A percentile compares a stretch with the other conserved stretches of the same genome.
These are phyloP conservation scores for Trichosporon sp. DNA, from an alignment of 1,284 basidiomycete genomes.

Conservation along the genomic window DNA sequence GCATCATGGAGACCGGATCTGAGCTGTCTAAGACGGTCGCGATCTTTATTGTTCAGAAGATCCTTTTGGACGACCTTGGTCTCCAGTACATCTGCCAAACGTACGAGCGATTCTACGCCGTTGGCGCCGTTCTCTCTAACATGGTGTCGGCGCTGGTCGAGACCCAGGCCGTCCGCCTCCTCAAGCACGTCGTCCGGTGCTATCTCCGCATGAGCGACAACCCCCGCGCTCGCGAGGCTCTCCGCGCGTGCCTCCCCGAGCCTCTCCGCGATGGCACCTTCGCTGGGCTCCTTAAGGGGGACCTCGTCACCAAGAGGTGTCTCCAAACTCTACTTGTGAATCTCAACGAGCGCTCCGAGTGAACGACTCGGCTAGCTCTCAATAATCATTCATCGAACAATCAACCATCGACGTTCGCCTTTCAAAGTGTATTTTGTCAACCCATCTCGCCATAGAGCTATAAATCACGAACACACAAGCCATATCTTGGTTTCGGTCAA, in stretches of 20 bases:
- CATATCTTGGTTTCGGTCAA: neutral
- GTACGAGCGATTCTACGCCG: slow-evolving; percentile 98
- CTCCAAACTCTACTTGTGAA: slow-evolving; percentile 92
- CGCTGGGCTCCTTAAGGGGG: slow-evolving; percentile 81
- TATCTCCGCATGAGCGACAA: slow-evolving; percentile 96
- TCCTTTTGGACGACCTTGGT: slow-evolving; percentile 94
- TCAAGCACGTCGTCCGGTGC: slow-evolving; percentile 98
- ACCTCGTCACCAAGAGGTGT: slow-evolving; percentile 94
- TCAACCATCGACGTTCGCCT: neutral
- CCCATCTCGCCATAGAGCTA: neutral
- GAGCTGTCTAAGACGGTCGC: slow-evolving; percentile 99
- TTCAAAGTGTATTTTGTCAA: slow-evolving; percentile 3
- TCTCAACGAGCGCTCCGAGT: slow-evolving; percentile 55
- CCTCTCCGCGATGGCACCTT: slow-evolving; percentile 94
- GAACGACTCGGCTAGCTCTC: neutral
- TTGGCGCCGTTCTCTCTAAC: slow-evolving; percentile 95
- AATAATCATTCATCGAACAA: neutral
- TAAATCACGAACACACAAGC: neutral
- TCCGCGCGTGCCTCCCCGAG: slow-evolving; percentile 94
- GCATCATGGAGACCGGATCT: slow-evolving; percentile 99
- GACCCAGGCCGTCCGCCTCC: slow-evolving; percentile 88
- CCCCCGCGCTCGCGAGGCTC: slow-evolving; percentile 89
- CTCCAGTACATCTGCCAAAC: slow-evolving; percentile 99
- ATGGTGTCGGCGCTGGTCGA: slow-evolving; percentile 98
- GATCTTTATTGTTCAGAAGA: slow-evolving; percentile 99